Base-by-base conservation (phyloP, 441 rosid genomes). In the Pelargonium australe region DNA sequence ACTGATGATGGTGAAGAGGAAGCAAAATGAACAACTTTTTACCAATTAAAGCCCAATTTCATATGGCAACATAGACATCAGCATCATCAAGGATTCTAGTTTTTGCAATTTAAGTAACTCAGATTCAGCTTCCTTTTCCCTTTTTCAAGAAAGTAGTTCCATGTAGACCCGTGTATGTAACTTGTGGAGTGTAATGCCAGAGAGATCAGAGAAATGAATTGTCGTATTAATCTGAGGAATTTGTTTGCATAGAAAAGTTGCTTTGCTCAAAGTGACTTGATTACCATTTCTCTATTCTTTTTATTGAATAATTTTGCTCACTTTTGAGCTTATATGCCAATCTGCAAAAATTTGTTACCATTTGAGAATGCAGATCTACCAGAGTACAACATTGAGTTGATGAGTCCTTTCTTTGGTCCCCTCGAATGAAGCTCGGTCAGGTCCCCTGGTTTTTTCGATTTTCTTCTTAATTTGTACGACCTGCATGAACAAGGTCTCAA, bases 1-100 rank as follows among this genome's bases (percentile, higher is more conserved):
- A 81, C 88, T 0, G 89, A 86, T 49, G 66, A 73, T 1, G 84
- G 49, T 2, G 75, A 77, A 19, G 83, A 70, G 77, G 63, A 75
- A n/a, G 73, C 64, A 47, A 49, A 71, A 7, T 76, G 69, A 75
- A 20, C 23, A 13, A 11, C 28, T 8, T 37, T 57, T 55, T 2
- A 23, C 34, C 10, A 23, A 20, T 9, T 12, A 11, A 20, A 68
- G 34, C 57, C 19, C 34, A 16, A 7, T 66, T 64, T 70, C 72
- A 0, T 1, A 3, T 12, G 31, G 31, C 40, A 25, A 20, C 2
- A 20, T 8, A 13, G 2, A 58, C 20, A 20, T 17, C 40, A 23
- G 41, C 16, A 12, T 37, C 5, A n/a, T 31, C 28, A 45, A 58
- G 34, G 34, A 16, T 31, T 34, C 41, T 72, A 14, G 31, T 17